Evolutionary conservation across 1,284 basidiomycete genomes (phyloP).

Genomic region (Sporisorium scitamineum): DNA sequence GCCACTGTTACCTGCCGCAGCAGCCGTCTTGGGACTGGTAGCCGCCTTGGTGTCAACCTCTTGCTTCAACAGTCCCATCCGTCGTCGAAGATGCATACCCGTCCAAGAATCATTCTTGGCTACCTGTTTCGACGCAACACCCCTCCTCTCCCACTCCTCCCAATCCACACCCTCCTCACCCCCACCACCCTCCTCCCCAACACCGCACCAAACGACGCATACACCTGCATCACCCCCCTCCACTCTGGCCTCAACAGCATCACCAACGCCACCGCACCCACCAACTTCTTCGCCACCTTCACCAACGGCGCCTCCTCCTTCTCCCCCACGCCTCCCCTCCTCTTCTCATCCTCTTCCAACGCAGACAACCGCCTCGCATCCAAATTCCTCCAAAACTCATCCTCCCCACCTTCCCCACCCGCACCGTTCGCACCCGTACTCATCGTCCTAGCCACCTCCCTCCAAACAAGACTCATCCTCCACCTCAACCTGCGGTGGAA

Average conservation of each 20-base stretch:
- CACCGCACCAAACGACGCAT: background rate
- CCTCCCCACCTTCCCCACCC: slow-evolving; percentile 14
- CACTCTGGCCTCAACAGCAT: slow-evolving; percentile 34
- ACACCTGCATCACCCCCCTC: slow-evolving; percentile 25
- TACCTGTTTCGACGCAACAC: background rate
- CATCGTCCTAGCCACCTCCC: slow-evolving; percentile 21
- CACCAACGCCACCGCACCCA: slow-evolving; percentile 24
- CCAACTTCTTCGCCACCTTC: slow-evolving; percentile 10
- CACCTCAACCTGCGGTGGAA: slow-evolving; percentile 54
- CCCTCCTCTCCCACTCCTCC: slow-evolving; percentile 35
- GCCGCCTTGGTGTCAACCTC: background rate
- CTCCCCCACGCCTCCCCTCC: background rate
- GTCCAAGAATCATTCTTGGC: slow-evolving; percentile 9
- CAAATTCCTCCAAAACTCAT: slow-evolving; percentile 43
- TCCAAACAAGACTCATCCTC: slow-evolving; percentile 25
- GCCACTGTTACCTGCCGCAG: background rate
- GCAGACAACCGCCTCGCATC: slow-evolving; percentile 20
- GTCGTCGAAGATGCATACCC: slow-evolving; percentile 33
- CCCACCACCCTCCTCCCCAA: background rate
- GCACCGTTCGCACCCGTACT: slow-evolving; percentile 12
- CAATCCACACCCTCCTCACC: slow-evolving; percentile 14
- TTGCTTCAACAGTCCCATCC: slow-evolving; percentile 14
- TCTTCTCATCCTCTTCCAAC: background rate
- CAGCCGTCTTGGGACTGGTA: background rate
- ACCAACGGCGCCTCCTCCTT: background rate